These are phyloP conservation scores for Ceratobasidium sp. DNA, from an alignment of 1,284 basidiomycete species.

Conservation along the genomic window DNA sequence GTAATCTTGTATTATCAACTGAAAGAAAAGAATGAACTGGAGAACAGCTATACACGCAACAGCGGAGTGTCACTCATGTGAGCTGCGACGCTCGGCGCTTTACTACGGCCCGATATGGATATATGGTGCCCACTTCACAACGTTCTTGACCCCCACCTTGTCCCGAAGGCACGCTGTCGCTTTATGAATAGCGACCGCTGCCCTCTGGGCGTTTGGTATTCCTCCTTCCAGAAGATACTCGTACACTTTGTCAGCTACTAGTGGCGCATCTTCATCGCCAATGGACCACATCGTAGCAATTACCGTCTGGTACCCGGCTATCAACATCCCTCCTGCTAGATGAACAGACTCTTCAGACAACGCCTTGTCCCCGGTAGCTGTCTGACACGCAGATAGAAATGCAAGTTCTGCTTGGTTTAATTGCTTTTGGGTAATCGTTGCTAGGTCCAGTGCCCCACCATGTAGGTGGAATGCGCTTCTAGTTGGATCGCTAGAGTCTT, in stretches of 20 bases:
- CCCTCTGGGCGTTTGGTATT: neutral
- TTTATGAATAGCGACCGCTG: slow-evolving; percentile 7
- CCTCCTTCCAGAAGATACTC: slow-evolving; percentile 17
- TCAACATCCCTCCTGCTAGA: slow-evolving; percentile 23
- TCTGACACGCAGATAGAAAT: slow-evolving; percentile 41
- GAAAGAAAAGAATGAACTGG: too few species aligned
- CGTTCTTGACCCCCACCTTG: neutral
- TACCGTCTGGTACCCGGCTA: slow-evolving; percentile 32
- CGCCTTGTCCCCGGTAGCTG: slow-evolving; percentile 14
- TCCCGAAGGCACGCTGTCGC: neutral
- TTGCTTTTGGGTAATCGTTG: neutral
- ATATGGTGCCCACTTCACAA: slow-evolving; percentile 17
- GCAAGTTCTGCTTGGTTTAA: slow-evolving; percentile 23
- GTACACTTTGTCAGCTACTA: slow-evolving; percentile 33
- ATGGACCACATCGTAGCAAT: slow-evolving; percentile 43
- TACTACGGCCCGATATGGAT: slow-evolving; percentile 17
- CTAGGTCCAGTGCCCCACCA: neutral
- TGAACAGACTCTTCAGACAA: slow-evolving; percentile 34
- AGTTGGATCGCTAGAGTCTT: neutral
- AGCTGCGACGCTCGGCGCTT: too few species aligned
- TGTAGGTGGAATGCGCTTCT: slow-evolving; percentile 17
- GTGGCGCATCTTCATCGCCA: slow-evolving; percentile 28
- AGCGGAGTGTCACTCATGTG: too few species aligned
- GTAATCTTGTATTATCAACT: too few species aligned
- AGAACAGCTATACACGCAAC: too few species aligned